phyloP scores from a whole-genome alignment of 2,329 filamentous ascomycete genomes.

The Pyricularia sp. region DNA sequence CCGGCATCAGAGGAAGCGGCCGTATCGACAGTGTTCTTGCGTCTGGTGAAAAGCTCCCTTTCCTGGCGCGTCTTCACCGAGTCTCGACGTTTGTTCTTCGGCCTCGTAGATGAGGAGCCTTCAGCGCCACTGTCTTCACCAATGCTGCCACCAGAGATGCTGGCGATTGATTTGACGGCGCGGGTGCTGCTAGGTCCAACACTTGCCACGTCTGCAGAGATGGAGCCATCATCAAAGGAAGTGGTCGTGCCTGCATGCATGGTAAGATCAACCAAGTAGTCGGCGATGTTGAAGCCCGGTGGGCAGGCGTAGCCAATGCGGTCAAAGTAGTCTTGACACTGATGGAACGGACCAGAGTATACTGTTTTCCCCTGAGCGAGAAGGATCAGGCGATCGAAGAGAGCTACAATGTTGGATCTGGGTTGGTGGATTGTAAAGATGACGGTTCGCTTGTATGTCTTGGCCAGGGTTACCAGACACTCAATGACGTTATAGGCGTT shows the following conservation, averaged over 20 bases:
- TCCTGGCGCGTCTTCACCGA: slow-evolving; percentile 85
- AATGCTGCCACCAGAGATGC: slow-evolving; percentile 66
- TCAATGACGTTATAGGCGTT: slow-evolving; percentile 98
- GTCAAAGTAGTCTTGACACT: slow-evolving; percentile 90
- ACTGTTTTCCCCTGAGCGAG: slow-evolving; percentile 83
- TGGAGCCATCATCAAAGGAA: slow-evolving; percentile 47
- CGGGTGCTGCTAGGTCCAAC: slow-evolving; percentile 79
- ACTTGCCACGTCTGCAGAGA: slow-evolving; percentile 47
- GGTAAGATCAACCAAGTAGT: slow-evolving; percentile 93
- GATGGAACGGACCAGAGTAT: slow-evolving; percentile 82
- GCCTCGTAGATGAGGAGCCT: slow-evolving; percentile 51
- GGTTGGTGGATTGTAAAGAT: slow-evolving; percentile 98
- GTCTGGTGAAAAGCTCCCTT: slow-evolving; percentile 79
- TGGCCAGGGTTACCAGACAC: slow-evolving; percentile 87
- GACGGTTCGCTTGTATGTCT: slow-evolving; percentile 93
- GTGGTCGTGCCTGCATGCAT: slow-evolving; percentile 76
- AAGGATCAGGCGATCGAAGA: slow-evolving; percentile 91
- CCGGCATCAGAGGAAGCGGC: slow-evolving; percentile 51
- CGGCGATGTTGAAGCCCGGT: slow-evolving; percentile 95
- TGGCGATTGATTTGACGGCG: slow-evolving; percentile 84
- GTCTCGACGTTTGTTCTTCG: slow-evolving; percentile 61
- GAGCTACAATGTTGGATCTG: slow-evolving; percentile 92
- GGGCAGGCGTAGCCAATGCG: slow-evolving; percentile 86
- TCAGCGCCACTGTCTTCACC: slow-evolving; percentile 57
- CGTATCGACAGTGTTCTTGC: slow-evolving; percentile 55